Evolutionary conservation across 768 basidiomycete species (phyloP).

Genomic region (Basidioascus undulatus): DNA sequence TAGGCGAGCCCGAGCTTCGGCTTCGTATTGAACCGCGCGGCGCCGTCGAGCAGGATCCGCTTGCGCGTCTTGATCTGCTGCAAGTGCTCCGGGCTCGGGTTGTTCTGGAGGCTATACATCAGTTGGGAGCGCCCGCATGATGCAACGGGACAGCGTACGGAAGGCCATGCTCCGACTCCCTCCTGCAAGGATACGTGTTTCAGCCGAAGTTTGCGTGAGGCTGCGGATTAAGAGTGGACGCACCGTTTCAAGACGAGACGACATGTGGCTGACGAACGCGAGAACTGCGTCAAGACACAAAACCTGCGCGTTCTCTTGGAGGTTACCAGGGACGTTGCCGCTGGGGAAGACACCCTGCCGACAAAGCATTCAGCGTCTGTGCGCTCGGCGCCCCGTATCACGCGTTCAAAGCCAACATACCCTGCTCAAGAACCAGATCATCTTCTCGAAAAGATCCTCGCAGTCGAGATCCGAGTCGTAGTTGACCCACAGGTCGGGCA

Average conservation of each 20-base stretch:
- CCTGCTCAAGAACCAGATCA: slow-evolving; percentile 52
- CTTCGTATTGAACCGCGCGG: slow-evolving; percentile 69
- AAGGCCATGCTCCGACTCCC: too few relatives aligned
- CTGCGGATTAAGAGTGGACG: slow-evolving; percentile 9
- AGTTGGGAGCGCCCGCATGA: slow-evolving; percentile 15
- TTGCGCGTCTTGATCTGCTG: slow-evolving; percentile 58
- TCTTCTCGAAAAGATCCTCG: slow-evolving; percentile 79
- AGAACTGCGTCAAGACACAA: slow-evolving; percentile 71
- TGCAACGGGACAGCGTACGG: not conserved
- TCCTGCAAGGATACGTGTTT: slow-evolving; percentile 1
- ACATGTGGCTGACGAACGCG: slow-evolving; percentile 70
- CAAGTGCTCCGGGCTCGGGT: slow-evolving; percentile 32
- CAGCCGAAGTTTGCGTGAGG: not conserved
- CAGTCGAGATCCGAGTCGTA: slow-evolving; percentile 95
- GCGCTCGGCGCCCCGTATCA: too few relatives aligned
- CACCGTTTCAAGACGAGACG: slow-evolving; percentile 32
- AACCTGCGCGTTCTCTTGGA: slow-evolving; percentile 54
- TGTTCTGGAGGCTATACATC: slow-evolving; percentile 29
- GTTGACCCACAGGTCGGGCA: slow-evolving; percentile 86
- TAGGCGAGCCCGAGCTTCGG: slow-evolving; percentile 76
- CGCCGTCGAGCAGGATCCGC: slow-evolving; percentile 58
- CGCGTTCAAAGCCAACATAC: too few relatives aligned
- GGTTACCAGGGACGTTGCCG: too few relatives aligned
- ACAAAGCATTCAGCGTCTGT: too few relatives aligned
- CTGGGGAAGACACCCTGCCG: slow-evolving; percentile 81